Percentiles rank a stretch among this genome's conserved stretches.
Conservation (phyloP, 176 grass and related monocot species). For the Lolium multiflorum region DNA sequence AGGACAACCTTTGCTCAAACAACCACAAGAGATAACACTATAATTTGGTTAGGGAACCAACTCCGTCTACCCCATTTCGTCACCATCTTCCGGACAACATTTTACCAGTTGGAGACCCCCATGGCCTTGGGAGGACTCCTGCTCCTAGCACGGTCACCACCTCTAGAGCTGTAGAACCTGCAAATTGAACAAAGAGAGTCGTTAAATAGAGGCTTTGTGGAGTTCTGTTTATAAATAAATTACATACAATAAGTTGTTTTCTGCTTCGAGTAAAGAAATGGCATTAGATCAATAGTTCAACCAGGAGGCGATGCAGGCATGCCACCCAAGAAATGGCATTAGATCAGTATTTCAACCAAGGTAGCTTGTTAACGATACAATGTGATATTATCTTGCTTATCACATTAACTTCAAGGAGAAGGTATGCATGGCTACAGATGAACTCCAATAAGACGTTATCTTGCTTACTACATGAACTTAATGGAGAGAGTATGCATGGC, state of each 20-base stretch:
- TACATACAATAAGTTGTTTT: background rate
- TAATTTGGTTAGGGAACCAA: constrained; percentile 34
- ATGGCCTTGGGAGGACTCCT: constrained; percentile 63
- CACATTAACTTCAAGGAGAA: constrained; percentile 2
- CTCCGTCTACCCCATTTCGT: constrained; percentile 39
- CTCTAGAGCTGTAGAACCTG: constrained; percentile 54
- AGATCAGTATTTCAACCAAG: background rate
- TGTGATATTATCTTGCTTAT: background rate
- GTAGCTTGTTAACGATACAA: background rate
- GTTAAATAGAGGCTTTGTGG: too few relatives aligned
- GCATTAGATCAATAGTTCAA: constrained; percentile 18
- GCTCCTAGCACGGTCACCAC: constrained; percentile 52
- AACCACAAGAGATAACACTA: constrained; percentile 30
- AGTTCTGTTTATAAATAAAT: background rate
- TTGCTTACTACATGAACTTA: background rate
- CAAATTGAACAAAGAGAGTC: background rate
- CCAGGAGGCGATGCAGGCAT: background rate
- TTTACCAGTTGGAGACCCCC: constrained; percentile 60
- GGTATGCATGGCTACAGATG: background rate
- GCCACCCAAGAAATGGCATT: background rate
- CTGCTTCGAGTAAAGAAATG: background rate
- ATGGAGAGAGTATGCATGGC: background rate
- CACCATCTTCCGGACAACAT: constrained; percentile 29
- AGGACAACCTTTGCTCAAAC: constrained; percentile 32
- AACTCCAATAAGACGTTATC: background rate